Percentiles rank a stretch among this genome's conserved stretches.
Evolutionary conservation across 2,329 filamentous ascomycete species (phyloP).

Genomic region (Biscogniauxia marginata): DNA sequence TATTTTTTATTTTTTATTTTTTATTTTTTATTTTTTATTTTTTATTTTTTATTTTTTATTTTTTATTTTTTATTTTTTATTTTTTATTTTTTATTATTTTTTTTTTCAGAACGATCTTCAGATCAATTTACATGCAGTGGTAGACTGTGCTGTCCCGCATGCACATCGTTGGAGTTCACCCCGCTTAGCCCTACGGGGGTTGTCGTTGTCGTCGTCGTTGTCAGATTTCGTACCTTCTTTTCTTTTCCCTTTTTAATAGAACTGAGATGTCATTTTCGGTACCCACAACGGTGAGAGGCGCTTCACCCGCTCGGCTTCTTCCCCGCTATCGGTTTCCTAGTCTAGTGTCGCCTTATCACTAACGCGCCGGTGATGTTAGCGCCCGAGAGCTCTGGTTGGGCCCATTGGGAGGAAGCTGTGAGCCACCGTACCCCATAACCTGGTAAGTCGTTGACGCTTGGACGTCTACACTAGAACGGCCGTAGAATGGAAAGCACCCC

Average conservation of each 20-base stretch:
- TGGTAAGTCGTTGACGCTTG: not conserved
- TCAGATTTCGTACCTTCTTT: not conserved
- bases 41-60: too few species aligned
- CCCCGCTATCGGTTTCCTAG: conserved; percentile 24
- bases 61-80: too few species aligned
- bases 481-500: not conserved
- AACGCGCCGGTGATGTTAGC: not conserved
- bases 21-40: too few species aligned
- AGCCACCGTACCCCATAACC: not conserved
- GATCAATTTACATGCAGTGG: too few species aligned
- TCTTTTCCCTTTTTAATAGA: too few species aligned
- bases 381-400: not conserved
- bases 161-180: too few species aligned
- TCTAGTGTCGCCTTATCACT: conserved; percentile 11
- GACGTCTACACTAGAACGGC: not conserved
- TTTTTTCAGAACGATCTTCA: too few species aligned
- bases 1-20: too few species aligned
- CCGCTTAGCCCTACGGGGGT: not conserved
- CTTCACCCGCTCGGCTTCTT: conserved; percentile 19
- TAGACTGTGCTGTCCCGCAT: too few species aligned
- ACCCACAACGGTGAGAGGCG: conserved; percentile 8
- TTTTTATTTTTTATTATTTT: too few species aligned
- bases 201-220: not conserved
- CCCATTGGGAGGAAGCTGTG: not conserved
- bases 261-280: conserved; percentile 1